Evolutionary conservation across 768 basidiomycete genomes (phyloP).

Genomic region (Boletellus sp.): DNA sequence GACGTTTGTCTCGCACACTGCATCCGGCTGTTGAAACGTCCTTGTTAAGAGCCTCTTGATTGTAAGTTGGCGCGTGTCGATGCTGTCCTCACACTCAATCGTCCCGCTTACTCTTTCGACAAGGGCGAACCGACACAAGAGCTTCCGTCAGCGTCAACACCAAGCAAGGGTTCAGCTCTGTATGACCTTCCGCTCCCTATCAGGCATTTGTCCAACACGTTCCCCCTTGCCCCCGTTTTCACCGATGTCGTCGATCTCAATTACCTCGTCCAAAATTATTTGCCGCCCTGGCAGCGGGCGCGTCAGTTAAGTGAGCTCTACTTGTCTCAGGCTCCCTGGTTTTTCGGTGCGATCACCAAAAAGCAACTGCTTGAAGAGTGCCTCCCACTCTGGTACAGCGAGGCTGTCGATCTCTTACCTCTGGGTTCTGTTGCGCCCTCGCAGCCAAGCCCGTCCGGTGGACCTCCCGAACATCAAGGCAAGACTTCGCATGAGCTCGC

Average conservation of each 20-base stretch:
- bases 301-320: slow-evolving; percentile 61
- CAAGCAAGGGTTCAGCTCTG: neutral
- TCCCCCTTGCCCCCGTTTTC: slow-evolving; percentile 46
- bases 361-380: slow-evolving; percentile 62
- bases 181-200: slow-evolving; percentile 23
- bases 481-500: slow-evolving; percentile 58
- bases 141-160: neutral
- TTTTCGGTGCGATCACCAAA: slow-evolving; percentile 66
- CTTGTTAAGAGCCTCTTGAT: slow-evolving; percentile 49
- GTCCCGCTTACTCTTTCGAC: neutral
- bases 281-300: slow-evolving; percentile 60
- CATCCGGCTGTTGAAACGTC: neutral
- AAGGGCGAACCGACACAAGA: slow-evolving; percentile 25
- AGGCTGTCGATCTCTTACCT: slow-evolving; percentile 33
- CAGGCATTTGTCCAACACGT: slow-evolving; percentile 35
- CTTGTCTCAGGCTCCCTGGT: slow-evolving; percentile 77
- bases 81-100: neutral
- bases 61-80: slow-evolving; percentile 33
- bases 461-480: slow-evolving; percentile 10
- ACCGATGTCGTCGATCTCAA: slow-evolving; percentile 39
- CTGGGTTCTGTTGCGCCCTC: slow-evolving; percentile 27
- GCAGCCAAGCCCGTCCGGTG: slow-evolving; percentile 2
- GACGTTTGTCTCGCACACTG: slow-evolving; percentile 23
- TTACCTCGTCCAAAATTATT: slow-evolving; percentile 44
- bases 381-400: slow-evolving; percentile 64